Conservation (phyloP, 805 yeast genomes). For the Saccharomycopsis vini region DNA sequence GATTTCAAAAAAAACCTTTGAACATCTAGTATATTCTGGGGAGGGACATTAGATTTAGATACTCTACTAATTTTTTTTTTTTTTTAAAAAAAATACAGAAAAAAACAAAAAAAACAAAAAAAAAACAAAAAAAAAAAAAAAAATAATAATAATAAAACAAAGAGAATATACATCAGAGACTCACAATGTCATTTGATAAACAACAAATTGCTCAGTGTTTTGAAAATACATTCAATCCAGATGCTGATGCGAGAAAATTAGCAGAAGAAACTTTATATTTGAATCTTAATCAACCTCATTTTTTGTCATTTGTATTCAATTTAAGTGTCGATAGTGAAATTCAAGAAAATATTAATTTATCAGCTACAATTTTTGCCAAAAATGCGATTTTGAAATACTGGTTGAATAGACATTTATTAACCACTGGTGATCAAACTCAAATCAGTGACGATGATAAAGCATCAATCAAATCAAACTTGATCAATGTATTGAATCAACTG, state of each 20-base stretch:
- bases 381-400: slow-evolving; percentile 51
- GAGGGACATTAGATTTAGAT: too few relatives aligned
- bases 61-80: too few relatives aligned
- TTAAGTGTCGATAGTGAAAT: slow-evolving; percentile 37
- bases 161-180: too few relatives aligned
- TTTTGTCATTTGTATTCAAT: slow-evolving; percentile 34
- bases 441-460: slow-evolving; percentile 11
- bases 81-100: too few relatives aligned
- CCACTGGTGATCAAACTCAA: background rate
- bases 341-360: slow-evolving; percentile 39
- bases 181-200: slow-evolving; percentile 14
- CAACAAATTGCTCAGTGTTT: slow-evolving; percentile 13
- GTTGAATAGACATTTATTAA: slow-evolving; percentile 24
- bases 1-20: too few relatives aligned
- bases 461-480: slow-evolving; percentile 5
- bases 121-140: background rate
- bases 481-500: slow-evolving; percentile 3
- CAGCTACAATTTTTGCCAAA: slow-evolving; percentile 63
- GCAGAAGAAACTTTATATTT: slow-evolving; percentile 11
- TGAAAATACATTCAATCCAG: slow-evolving; percentile 11
- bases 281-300: slow-evolving; percentile 5
- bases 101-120: background rate
- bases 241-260: slow-evolving; percentile 6
- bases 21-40: too few relatives aligned
- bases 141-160: background rate